These are phyloP conservation scores for Neolentinus lepideus DNA, from an alignment of 1,284 basidiomycete genomes.

Conservation along the genomic window DNA sequence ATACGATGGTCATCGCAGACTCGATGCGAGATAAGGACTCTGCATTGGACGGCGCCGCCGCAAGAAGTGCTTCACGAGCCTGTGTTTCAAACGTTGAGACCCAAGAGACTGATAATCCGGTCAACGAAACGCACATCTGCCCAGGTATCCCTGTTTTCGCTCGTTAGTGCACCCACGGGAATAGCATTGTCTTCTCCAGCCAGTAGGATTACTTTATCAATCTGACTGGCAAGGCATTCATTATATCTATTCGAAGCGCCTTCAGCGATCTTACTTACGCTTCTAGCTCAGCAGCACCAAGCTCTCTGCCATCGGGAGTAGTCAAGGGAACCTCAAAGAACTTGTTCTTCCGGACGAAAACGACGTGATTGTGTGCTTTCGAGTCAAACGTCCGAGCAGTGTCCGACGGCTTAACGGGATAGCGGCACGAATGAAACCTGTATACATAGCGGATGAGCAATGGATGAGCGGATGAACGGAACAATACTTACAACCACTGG, in stretches of 20 bases:
- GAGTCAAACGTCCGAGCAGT: constrained; percentile 81
- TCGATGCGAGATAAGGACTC: constrained; percentile 76
- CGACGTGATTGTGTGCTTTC: constrained; percentile 76
- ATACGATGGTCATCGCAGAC: constrained; percentile 83
- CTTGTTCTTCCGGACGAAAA: constrained; percentile 88
- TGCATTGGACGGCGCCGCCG: constrained; percentile 62
- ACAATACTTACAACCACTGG: constrained; percentile 73
- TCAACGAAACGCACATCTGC: constrained; percentile 51
- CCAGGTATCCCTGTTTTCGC: constrained; percentile 91
- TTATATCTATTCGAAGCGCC: not conserved
- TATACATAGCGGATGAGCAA: not conserved
- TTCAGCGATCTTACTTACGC: constrained; percentile 28
- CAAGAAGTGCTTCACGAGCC: constrained; percentile 63
- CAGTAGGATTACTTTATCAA: constrained; percentile 67
- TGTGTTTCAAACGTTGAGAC: constrained; percentile 14
- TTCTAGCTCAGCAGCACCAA: constrained; percentile 77
- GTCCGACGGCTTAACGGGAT: constrained; percentile 82
- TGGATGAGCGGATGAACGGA: not conserved
- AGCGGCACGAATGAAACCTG: constrained; percentile 86
- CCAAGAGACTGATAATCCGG: not conserved
- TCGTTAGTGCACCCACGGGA: constrained; percentile 79
- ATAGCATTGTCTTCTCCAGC: constrained; percentile 54
- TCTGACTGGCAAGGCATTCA: constrained; percentile 45
- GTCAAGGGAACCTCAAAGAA: constrained; percentile 79
- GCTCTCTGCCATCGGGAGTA: constrained; percentile 52